phyloP scores from a whole-genome alignment of 805 yeast species.

The Zygotorulaspora danielsina region DNA sequence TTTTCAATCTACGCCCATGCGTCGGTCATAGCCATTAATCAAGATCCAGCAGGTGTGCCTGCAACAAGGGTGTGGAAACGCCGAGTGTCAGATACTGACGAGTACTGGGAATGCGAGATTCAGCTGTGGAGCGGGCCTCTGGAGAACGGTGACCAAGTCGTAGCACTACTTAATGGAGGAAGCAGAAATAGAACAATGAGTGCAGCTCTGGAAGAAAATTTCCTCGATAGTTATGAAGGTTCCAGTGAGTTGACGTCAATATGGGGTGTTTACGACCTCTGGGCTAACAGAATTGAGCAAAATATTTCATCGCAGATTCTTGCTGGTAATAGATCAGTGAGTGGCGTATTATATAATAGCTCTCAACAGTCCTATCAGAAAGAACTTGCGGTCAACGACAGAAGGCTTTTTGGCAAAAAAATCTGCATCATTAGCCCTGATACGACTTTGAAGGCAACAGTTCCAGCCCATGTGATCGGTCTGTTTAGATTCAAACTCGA shows the following conservation, averaged over 20 bases:
- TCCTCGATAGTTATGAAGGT: slow-evolving; percentile 2
- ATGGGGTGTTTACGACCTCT: slow-evolving; percentile 12
- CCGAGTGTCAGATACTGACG: slow-evolving; percentile 2
- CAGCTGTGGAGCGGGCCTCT: slow-evolving; percentile 13
- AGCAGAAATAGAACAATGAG: slow-evolving; percentile 5
- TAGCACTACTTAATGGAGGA: slow-evolving; percentile 11
- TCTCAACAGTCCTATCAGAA: slow-evolving; percentile 6
- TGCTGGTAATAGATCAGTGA: not conserved
- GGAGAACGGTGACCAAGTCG: slow-evolving; percentile 8
- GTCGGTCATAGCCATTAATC: slow-evolving; percentile 22
- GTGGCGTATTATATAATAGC: slow-evolving; percentile 5
- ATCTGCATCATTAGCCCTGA: slow-evolving; percentile 3
- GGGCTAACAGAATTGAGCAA: slow-evolving; percentile 10
- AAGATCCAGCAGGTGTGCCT: slow-evolving; percentile 24
- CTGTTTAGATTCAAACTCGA: slow-evolving; percentile 4
- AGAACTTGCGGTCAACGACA: slow-evolving; percentile 8
- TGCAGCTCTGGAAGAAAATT: slow-evolving; percentile 5
- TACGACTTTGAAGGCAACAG: slow-evolving; percentile 1
- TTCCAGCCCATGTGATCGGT: slow-evolving; percentile 7
- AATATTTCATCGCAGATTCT: slow-evolving; percentile 3
- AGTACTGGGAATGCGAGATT: slow-evolving; percentile 7
- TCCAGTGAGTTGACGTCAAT: slow-evolving; percentile 3
- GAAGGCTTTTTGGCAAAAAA: slow-evolving; percentile 8
- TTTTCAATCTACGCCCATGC: slow-evolving; percentile 21
- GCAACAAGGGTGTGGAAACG: slow-evolving; percentile 14